Percentiles rank a stretch among this genome's conserved stretches.
These are phyloP conservation scores for Hypoxylon sp. DNA, from an alignment of 2,329 filamentous ascomycete species.

Conservation along the genomic window DNA sequence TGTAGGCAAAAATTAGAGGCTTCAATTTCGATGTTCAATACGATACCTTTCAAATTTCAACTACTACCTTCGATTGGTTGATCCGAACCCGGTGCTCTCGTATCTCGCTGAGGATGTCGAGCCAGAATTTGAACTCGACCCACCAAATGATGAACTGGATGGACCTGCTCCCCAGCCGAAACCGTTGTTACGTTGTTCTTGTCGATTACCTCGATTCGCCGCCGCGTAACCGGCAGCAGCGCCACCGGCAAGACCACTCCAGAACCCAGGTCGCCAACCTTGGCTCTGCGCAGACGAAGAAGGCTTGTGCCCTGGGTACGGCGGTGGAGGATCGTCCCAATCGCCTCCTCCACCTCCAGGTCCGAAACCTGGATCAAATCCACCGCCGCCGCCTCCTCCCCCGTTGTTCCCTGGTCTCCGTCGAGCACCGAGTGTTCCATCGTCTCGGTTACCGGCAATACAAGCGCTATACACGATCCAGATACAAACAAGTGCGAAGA, in stretches of 20 bases:
- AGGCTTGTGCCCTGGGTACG: conserved; percentile 59
- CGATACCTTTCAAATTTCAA: conserved; percentile 1
- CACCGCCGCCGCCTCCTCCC: conserved; percentile 50
- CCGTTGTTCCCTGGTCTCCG: conserved; percentile 44
- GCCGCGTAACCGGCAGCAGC: conserved; percentile 74
- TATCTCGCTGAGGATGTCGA: conserved; percentile 61
- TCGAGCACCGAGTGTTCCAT: conserved; percentile 11
- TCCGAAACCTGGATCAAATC: conserved; percentile 54
- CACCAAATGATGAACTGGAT: conserved; percentile 45
- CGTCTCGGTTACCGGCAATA: conserved; percentile 31
- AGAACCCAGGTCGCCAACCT: conserved; percentile 78
- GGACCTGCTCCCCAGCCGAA: conserved; percentile 44
- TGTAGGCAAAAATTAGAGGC: conserved; percentile 23
- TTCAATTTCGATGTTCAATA: no score
- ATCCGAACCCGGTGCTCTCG: conserved; percentile 77
- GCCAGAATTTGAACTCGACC: conserved; percentile 50
- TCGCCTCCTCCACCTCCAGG: conserved; percentile 51
- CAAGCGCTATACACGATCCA: conserved; percentile 71
- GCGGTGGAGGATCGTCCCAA: conserved; percentile 61
- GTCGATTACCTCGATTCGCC: conserved; percentile 54
- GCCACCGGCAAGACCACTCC: conserved; percentile 73
- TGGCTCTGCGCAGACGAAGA: conserved; percentile 49
- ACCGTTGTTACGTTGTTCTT: conserved; percentile 42
- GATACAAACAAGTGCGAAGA: conserved; percentile 67
- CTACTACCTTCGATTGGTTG: conserved; percentile 69